Evolutionary conservation across 345 rosid genomes (phyloP).

Genomic region (Zanthoxylum bungeanum): DNA sequence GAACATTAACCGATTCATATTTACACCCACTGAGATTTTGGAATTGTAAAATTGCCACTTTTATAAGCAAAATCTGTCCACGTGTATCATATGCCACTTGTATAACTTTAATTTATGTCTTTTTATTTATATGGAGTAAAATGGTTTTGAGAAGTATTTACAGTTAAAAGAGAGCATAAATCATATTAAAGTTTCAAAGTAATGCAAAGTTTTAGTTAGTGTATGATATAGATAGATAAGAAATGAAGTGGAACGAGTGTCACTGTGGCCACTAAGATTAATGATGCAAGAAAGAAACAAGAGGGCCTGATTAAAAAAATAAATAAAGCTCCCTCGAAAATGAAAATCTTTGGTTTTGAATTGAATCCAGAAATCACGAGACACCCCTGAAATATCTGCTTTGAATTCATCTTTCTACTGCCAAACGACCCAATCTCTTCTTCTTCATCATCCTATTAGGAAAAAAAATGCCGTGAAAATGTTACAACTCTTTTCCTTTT

Average conservation of each 20-base stretch:
- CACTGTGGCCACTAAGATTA: constrained; percentile 29
- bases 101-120: not conserved
- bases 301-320: constrained; percentile 29
- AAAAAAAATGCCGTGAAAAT: constrained; percentile 33
- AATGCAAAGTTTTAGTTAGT: not conserved
- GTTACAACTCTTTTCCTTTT: constrained; percentile 12
- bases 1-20: not conserved
- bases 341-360: constrained; percentile 37
- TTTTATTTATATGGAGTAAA: not conserved
- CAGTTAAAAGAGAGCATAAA: not conserved
- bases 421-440: constrained; percentile 39
- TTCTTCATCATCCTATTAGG: constrained; percentile 28
- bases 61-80: not conserved
- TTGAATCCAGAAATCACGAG: constrained; percentile 78
- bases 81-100: constrained; percentile 21
- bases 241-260: not conserved
- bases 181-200: constrained; percentile 11
- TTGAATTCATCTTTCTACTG: constrained; percentile 60
- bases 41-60: constrained; percentile 7
- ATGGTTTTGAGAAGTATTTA: not conserved
- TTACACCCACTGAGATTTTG: not conserved
- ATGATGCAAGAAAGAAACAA: constrained; percentile 17
- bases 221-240: not conserved
- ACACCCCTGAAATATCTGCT: constrained; percentile 62
- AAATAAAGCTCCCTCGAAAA: not conserved